phyloP scores from a whole-genome alignment of 208 protist species.

The Zelonia costaricensis region DNA sequence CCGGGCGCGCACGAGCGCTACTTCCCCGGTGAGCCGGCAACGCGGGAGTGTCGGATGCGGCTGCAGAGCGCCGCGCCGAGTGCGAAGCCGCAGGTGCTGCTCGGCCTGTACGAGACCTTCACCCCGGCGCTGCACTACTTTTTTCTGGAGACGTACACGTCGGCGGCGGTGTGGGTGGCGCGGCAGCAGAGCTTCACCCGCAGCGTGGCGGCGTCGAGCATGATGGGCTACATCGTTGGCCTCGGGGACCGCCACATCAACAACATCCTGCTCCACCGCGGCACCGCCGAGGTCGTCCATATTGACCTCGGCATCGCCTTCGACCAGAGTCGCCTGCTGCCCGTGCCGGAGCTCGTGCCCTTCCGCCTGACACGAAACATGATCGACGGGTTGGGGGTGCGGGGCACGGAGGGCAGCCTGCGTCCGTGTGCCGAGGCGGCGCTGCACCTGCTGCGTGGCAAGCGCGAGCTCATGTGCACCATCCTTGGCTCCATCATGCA shows the following conservation, averaged over 20 bases:
- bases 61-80: slow-evolving; percentile 36
- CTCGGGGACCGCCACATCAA: slow-evolving; percentile 96
- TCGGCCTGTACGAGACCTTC: slow-evolving; percentile 78
- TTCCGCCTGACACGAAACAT: slow-evolving; percentile 97
- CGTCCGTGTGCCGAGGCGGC: slow-evolving; percentile 81
- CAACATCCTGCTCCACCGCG: slow-evolving; percentile 95
- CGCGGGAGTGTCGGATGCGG: slow-evolving; percentile 50
- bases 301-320: slow-evolving; percentile 97
- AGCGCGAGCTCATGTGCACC: slow-evolving; percentile 76
- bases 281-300: slow-evolving; percentile 92
- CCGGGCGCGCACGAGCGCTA: slow-evolving; percentile 85
- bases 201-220: slow-evolving; percentile 88
- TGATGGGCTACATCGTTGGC: slow-evolving; percentile 96
- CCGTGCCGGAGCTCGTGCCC: slow-evolving; percentile 95
- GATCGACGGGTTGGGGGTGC: slow-evolving; percentile 95
- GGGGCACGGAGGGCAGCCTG: slow-evolving; percentile 93
- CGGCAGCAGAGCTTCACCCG: slow-evolving; percentile 88
- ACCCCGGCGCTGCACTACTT: slow-evolving; percentile 95
- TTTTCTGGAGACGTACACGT: slow-evolving; percentile 92
- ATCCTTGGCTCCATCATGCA: slow-evolving; percentile 95
- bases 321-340: slow-evolving; percentile 88
- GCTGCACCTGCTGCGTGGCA: slow-evolving; percentile 80
- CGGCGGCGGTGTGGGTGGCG: slow-evolving; percentile 76
- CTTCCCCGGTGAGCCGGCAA: slow-evolving; percentile 72
- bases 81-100: slow-evolving; percentile 35